Base-by-base conservation (phyloP, 73 alveolate genomes). In the Halteria grandinella region DNA sequence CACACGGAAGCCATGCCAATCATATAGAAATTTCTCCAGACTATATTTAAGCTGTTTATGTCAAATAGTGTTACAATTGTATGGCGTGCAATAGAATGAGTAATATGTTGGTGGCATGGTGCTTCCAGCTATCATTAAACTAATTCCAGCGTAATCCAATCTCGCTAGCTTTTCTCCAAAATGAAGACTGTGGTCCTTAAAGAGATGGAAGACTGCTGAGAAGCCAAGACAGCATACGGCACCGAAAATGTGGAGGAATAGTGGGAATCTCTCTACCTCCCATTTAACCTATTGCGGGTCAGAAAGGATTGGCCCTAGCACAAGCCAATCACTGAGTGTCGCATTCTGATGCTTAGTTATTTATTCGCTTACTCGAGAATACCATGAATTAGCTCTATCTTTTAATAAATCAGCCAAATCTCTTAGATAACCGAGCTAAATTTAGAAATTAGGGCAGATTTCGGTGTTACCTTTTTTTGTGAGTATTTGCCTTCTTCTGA, bases 91-190 rank as follows among this genome's bases (percentile, higher is more conserved):
- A 40, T 39, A 62, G 44, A 62, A 62, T 1, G 78, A 62, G 27
- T 62, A 62, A 33, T 39, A 62, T 4, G 41, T 15, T 2, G 78
- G 78, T 11, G 78, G 78, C 62, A 62, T 62, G 27, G 36, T 62
- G 27, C 62, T 39, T n/a, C 78, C 78, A 36, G 62, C 78, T 25
- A 62, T 62, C 57, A 62, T 36, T 3, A 62, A 24, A 36, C 57
- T 41, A 3, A 62, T 62, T 14, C 78, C 78, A 17, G 78, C 78
- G 41, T 62, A 62, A 40, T 62, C 78, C 25, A 66, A 24, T 66
- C 80, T 66, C 2, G 47, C 66, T 24, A 66, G 21, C 37, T 32
- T 45, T 25, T 66, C 66, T 2, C 66, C 66, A 54, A 66, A 15
- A 25, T 66, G 23, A 45, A 45, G 20, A 25, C 66, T 66, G 23